Evolutionary conservation across 768 basidiomycete genomes (phyloP).

Genomic region (Rhizopogon salebrosus): DNA sequence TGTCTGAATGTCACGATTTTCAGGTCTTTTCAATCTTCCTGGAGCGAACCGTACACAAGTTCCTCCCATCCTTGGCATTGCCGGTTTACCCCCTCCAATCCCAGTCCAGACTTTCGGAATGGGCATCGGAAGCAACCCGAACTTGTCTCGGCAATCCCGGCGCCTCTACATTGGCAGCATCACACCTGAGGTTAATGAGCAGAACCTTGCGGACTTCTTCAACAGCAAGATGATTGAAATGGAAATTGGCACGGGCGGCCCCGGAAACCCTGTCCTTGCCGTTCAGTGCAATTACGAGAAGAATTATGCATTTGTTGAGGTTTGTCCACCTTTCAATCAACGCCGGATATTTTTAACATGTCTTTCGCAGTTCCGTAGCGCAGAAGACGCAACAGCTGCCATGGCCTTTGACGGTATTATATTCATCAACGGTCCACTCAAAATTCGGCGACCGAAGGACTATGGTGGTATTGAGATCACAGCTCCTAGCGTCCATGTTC

Average conservation of each 20-base stretch:
- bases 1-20: constrained; percentile 10
- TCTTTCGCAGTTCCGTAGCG: constrained; percentile 82
- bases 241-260: constrained; percentile 75
- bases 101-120: constrained; percentile 82
- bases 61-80: constrained; percentile 74
- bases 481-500: constrained; percentile 72
- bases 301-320: constrained; percentile 98
- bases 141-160: constrained; percentile 88
- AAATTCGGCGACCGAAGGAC: constrained; percentile 96
- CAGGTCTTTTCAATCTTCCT: constrained; percentile 94
- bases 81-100: constrained; percentile 78
- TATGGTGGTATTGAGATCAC: constrained; percentile 77
- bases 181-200: constrained; percentile 90
- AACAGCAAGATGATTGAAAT: constrained; percentile 94
- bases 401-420: constrained; percentile 98
- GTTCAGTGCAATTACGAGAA: constrained; percentile 99
- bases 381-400: constrained; percentile 93
- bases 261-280: constrained; percentile 87
- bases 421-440: constrained; percentile 91
- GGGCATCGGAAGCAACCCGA: constrained; percentile 83
- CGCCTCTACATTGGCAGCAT: constrained; percentile 97
- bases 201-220: constrained; percentile 90
- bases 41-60: constrained; percentile 89
- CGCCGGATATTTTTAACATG: constrained; percentile 4
- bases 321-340: constrained; percentile 25